Evolutionary conservation across 192 early-diverging fungal genomes (phyloP), one percentile per base, ranked within the genome.

Genomic region (Mortierella alpina): DNA sequence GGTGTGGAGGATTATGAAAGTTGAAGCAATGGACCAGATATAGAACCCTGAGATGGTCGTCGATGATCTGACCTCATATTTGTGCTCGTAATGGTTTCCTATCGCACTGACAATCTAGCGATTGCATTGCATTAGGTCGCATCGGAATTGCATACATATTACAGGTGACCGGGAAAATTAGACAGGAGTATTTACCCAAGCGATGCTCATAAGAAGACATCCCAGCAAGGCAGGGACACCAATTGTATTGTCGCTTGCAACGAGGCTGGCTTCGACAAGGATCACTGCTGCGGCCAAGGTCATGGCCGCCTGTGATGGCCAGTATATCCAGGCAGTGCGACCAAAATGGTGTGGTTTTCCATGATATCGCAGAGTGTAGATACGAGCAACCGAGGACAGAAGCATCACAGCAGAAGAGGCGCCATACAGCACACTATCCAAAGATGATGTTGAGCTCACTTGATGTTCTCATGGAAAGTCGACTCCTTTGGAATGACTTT

Each of bases 261-360:
- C 12, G 22, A 60, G 12, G 0, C 46, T 5, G 2, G 50, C 64
- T 14, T 67, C 31, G 40, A 39, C 11, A 17, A 64, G 2, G 13
- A 59, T 47, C 8, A 64, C 31, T 6, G 18, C 49, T n/a, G 74
- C 59, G n/a, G 64, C 59, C 46, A 68, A 17, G 7, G 55, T 8
- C 66, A 76, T 76, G 6, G 67, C 46, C 13, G 62, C 20, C 62
- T 76, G 74, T 6, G 74, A 59, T 41, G 74, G 74, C 74, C 74
- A 76, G 17, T 69, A 76, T n/a, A 76, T 76, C 60, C 52, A 63
- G 15, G 20, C 61, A 41, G 74, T 76, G 12, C 74, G 66, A 12
- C 74, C 74, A 9, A 69, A 48, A 20, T 17, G 22, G 40, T 76
- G 74, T 1, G 60, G 52, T 2, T 22, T 9, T 20, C 63, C 49